Conservation (phyloP, 1,284 basidiomycete species). For the Ganoderma leucocontextum region DNA sequence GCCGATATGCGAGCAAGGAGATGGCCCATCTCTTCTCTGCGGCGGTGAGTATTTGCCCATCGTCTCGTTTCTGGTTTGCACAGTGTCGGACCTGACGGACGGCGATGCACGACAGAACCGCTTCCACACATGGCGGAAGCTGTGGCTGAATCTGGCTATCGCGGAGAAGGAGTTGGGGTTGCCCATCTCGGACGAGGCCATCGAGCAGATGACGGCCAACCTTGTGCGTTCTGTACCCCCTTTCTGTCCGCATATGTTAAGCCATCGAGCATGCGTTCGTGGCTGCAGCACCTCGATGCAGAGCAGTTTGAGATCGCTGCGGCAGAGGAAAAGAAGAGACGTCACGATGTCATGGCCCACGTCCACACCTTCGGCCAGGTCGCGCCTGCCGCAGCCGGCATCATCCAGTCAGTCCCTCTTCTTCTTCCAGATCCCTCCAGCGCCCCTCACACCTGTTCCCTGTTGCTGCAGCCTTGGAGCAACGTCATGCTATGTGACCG, state of each 20-base stretch:
- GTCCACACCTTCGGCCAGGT: slow-evolving; percentile 97
- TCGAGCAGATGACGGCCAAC: slow-evolving; percentile 93
- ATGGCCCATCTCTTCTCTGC: slow-evolving; percentile 97
- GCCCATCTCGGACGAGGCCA: slow-evolving; percentile 89
- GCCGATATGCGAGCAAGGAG: slow-evolving; percentile 99
- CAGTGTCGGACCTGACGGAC: neutral
- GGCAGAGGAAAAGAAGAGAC: slow-evolving; percentile 93
- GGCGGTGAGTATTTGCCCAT: slow-evolving; percentile 60
- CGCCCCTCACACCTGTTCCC: slow-evolving; percentile 1
- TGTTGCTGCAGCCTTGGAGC: slow-evolving; percentile 78
- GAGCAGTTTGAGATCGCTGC: slow-evolving; percentile 94
- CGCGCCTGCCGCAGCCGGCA: slow-evolving; percentile 95
- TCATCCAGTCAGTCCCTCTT: slow-evolving; percentile 84
- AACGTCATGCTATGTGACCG: slow-evolving; percentile 98
- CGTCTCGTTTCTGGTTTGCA: too few relatives aligned
- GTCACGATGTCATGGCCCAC: slow-evolving; percentile 99
- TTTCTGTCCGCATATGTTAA: neutral
- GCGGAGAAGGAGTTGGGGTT: slow-evolving; percentile 97
- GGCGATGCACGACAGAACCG: slow-evolving; percentile 71
- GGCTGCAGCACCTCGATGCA: slow-evolving; percentile 78
- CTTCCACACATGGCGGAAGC: slow-evolving; percentile 95
- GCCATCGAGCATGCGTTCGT: neutral
- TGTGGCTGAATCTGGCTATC: slow-evolving; percentile 97
- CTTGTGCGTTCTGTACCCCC: slow-evolving; percentile 61
- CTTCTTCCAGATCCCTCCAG: slow-evolving; percentile 13